A percentile compares a stretch with the other conserved stretches of the same genome.
Evolutionary conservation across 176 grass and related monocot species (phyloP).

Genomic region (Guadua angustifolia): DNA sequence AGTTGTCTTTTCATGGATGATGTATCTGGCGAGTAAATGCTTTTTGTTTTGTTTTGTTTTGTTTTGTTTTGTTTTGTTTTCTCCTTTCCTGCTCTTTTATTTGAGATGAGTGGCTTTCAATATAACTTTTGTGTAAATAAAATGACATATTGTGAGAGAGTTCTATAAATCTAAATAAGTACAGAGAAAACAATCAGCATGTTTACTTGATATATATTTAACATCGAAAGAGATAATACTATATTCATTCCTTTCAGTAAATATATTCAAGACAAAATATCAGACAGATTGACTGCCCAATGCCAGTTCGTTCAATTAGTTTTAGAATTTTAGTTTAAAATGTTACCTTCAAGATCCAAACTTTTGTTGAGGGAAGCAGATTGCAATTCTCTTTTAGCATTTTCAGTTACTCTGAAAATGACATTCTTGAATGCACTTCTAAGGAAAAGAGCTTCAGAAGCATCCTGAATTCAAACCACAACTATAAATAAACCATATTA

Average conservation of each 20-base stretch:
- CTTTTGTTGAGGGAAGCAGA: slow-evolving; percentile 49
- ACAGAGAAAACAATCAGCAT: not conserved
- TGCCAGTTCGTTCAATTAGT: not conserved
- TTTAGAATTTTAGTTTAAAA: slow-evolving; percentile 12
- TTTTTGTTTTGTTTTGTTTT: too few relatives aligned
- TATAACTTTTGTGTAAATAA: too few relatives aligned
- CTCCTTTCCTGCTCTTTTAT: too few relatives aligned
- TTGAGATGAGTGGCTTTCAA: too few relatives aligned
- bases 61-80: too few relatives aligned
- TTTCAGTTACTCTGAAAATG: slow-evolving; percentile 62
- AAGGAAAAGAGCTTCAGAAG: slow-evolving; percentile 87
- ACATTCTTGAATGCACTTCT: slow-evolving; percentile 87
- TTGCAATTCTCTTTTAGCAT: slow-evolving; percentile 50
- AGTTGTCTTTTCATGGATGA: too few relatives aligned
- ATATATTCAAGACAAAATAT: not conserved
- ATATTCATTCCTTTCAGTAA: not conserved
- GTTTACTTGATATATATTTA: slow-evolving; percentile 21
- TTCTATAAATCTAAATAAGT: not conserved
- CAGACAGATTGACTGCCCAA: not conserved
- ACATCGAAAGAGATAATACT: not conserved
- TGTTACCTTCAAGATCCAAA: slow-evolving; percentile 59
- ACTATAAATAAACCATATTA: not conserved
- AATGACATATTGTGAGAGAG: not conserved
- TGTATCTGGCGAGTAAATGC: too few relatives aligned
- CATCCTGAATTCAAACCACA: slow-evolving; percentile 67